Base-by-base conservation (phyloP, 164 flowering plant species). In the Vitis amurensis region DNA sequence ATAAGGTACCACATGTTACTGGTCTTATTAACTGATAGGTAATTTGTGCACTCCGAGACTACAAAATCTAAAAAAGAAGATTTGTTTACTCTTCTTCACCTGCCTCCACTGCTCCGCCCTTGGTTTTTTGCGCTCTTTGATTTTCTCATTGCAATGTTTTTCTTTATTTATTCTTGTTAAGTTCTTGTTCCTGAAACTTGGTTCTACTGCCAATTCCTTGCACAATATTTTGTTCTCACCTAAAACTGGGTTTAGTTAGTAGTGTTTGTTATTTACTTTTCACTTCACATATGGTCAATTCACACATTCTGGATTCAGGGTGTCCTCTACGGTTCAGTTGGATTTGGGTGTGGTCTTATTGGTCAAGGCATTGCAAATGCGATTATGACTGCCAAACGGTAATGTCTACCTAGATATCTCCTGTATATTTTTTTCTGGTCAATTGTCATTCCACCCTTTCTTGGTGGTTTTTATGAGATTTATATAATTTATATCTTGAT, bases 341-440 rank as follows among this genome's bases (percentile, higher is more conserved):
- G 99, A 29, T 94, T 94, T 82, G 87, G 77, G 7, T 94, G 99
- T 76, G 98, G 99, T 51, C 61, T 95, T 74, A 75, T 95, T 66
- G 99, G 99, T 61, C 99, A 95, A 85, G 98, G 99, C 64, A 93
- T 95, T 76, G 98, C 98, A 67, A 95, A 95, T 82, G n/a, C 82
- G 75, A 88, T 95, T 50, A 95, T 95, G 99, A 93, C 86, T 68
- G 96, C 96, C 52, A 95, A 93, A 77, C 63, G 99, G 99, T 95
- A 83, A 47, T 30, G 4, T 60, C 11, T 29, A 3, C 5, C 11
- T 49, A 53, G 16, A 44, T 55, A 7, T 53, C 19, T 16, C 50
- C 3, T 30, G 17, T 44, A 37, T 9, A 3, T 69, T 30, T 52
- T 30, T 59, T 6, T 37, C 6, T 37, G 44, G 44, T 37, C 44